phyloP scores from a whole-genome alignment of 192 early-diverging fungal species.

The Chytriomyces confervae region DNA sequence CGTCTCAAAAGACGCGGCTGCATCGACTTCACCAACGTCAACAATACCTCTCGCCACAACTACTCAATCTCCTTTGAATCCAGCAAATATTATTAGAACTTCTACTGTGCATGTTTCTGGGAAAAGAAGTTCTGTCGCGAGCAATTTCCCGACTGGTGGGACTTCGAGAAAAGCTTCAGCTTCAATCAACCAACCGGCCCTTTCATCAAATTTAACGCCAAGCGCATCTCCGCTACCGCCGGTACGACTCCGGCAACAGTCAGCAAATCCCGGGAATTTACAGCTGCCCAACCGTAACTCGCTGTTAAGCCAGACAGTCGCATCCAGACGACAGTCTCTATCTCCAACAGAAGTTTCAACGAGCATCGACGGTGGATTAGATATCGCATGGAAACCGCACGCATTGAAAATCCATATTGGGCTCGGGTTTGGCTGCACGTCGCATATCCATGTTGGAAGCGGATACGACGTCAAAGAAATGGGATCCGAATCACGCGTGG shows the following conservation, averaged over 20 bases:
- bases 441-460: slow-evolving; percentile 34
- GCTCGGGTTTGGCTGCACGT: slow-evolving; percentile 27
- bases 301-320: background rate
- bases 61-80: no score
- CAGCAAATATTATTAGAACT: no score
- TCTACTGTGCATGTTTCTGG: background rate
- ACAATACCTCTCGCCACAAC: background rate
- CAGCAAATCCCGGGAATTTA: background rate
- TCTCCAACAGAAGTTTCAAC: background rate
- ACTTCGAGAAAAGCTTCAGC: background rate
- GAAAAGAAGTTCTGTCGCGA: background rate
- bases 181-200: background rate
- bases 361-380: background rate
- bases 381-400: slow-evolving; percentile 12
- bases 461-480: background rate
- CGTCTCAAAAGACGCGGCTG: background rate
- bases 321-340: background rate
- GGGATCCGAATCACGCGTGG: slow-evolving; percentile 6
- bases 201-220: background rate
- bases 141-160: background rate
- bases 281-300: slow-evolving; percentile 9
- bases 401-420: slow-evolving; percentile 39
- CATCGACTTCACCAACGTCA: background rate
- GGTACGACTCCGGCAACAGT: background rate
- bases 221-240: background rate